Conservation (phyloP, 2,329 filamentous ascomycete species). For the Ceratocystis smalleyi region DNA sequence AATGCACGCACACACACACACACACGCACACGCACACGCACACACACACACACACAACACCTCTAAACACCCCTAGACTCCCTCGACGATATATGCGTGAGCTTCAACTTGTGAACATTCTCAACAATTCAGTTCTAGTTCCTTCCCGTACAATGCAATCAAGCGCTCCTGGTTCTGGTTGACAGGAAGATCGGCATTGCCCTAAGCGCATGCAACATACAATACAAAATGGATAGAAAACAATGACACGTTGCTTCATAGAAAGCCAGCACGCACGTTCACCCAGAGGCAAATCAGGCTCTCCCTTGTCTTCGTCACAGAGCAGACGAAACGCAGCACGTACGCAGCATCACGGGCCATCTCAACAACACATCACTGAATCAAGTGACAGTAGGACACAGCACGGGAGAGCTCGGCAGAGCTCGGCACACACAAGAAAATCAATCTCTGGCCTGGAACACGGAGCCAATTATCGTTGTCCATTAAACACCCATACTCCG, state of each 20-base stretch:
- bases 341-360: background rate
- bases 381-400: background rate
- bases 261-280: background rate
- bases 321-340: background rate
- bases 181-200: conserved; percentile 4
- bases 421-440: background rate
- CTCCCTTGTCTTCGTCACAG: background rate
- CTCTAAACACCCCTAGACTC: background rate
- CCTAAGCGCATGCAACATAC: background rate
- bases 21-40: background rate
- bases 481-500: background rate
- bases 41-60: background rate
- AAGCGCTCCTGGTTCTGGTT: background rate
- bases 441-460: background rate
- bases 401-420: background rate
- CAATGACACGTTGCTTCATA: conserved; percentile 5
- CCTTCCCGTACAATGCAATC: background rate
- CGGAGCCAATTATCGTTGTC: background rate
- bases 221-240: background rate
- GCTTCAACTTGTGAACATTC: background rate
- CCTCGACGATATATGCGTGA: background rate
- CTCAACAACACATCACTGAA: background rate
- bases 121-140: background rate
- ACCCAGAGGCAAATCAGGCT: background rate
- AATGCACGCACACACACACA: too few species aligned